Conservation (phyloP, 2,329 filamentous ascomycete species). For the Pseudogymnoascus sp. region DNA sequence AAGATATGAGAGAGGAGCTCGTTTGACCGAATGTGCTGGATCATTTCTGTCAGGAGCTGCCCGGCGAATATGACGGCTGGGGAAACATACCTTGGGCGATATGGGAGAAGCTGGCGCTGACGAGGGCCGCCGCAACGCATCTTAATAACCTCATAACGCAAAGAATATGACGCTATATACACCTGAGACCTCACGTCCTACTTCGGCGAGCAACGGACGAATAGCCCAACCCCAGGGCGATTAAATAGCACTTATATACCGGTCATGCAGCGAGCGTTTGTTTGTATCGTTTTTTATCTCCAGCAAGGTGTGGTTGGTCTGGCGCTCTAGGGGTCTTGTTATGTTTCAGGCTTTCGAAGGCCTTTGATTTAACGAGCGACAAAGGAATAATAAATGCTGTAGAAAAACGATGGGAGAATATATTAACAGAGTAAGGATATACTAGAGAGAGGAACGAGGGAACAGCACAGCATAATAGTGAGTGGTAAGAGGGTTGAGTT, state of each 20-base stretch:
- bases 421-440: slow-evolving; percentile 4
- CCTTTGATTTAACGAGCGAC: slow-evolving; percentile 3
- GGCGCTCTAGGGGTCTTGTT: slow-evolving; percentile 3
- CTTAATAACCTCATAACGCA: slow-evolving; percentile 10
- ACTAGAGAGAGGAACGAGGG: not conserved
- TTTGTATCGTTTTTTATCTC: not conserved
- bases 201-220: not conserved
- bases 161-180: not conserved
- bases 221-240: slow-evolving; percentile 1
- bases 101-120: slow-evolving; percentile 8
- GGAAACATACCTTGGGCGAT: slow-evolving; percentile 6
- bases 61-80: not conserved
- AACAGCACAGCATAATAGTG: not conserved
- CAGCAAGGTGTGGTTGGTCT: not conserved
- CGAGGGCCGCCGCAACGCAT: slow-evolving; percentile 5
- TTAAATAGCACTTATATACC: not conserved
- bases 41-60: slow-evolving; percentile 6
- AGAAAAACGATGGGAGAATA: not conserved
- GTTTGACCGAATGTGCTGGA: slow-evolving; percentile 61
- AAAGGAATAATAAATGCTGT: slow-evolving; percentile 4
- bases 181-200: not conserved
- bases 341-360: slow-evolving; percentile 1
- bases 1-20: slow-evolving; percentile 71
- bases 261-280: not conserved
- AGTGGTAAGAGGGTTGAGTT: not conserved